Evolutionary conservation across 176 grass and related monocot species (phyloP), one percentile per base, ranked within the genome.

Genomic region (Aechmea fasciata): DNA sequence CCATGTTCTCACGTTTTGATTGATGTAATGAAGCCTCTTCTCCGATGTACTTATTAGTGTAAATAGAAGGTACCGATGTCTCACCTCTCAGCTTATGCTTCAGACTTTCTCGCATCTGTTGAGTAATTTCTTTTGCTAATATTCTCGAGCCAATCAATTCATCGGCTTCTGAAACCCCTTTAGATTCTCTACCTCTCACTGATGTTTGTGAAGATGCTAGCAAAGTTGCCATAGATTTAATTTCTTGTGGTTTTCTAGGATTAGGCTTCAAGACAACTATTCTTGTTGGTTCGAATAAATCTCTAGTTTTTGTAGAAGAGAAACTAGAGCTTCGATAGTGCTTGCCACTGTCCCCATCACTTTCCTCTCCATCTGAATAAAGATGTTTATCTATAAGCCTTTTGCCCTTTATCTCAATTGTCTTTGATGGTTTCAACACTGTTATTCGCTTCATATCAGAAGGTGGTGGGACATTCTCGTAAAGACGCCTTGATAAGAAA

Each of bases 221-320:
- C 9, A 73, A 66, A 14, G 73, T 76, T 14, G 41, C 62, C 17
- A 24, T 57, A 48, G 84, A 66, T 41, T 57, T 83, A 20, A 69
- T 14, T 57, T 89, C 77, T 70, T 85, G 69, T 3, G 57, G 64
- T 74, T 80, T 88, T 18, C 54, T 64, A 20, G 72, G 63, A 29
- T 80, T 86, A 47, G 94, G 94, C 71, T 93, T 99, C 74, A 99
- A 74, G 11, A 99, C 89, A 12, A 99, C 89, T 75, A 99, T 99
- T 78, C 83, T 91, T 68, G 94, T 99, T 71, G 87, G 87, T 74
- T 87, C 80, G 13, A 75, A 74, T 69, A 92, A 66, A 57, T 57
- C 52, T n/a, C 74, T 66, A 51, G 77, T 78, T 69, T 82, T 88
- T 72, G 67, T 11, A 26, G 77, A 72, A 64, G 70, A 75, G 15